phyloP scores from a whole-genome alignment of 768 basidiomycete genomes.

The Mycena rebaudengoi region DNA sequence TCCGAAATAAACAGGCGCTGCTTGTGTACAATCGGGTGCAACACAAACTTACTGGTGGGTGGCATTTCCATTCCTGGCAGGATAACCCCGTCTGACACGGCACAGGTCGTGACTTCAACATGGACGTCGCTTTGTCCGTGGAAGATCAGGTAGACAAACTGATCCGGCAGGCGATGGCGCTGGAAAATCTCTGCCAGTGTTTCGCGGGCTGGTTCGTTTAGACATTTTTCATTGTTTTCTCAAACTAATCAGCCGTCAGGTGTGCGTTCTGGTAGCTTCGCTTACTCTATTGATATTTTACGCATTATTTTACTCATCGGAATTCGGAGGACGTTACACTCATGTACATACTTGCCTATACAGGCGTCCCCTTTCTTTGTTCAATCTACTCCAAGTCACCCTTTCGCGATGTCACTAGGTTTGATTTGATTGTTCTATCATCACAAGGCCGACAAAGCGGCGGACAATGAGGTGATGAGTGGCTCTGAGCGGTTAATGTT shows the following conservation, averaged over 20 bases:
- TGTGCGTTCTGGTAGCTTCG: conserved; percentile 82
- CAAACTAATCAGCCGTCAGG: conserved; percentile 38
- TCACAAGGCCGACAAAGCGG: too few species aligned
- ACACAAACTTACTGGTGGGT: conserved; percentile 89
- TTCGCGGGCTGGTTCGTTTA: conserved; percentile 93
- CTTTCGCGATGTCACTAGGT: too few species aligned
- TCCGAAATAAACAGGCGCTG: conserved; percentile 90
- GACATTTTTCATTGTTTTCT: not conserved
- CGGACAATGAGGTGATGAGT: too few species aligned
- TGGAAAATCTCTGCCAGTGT: conserved; percentile 96
- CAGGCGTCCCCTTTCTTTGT: too few species aligned
- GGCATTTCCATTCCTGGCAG: not conserved
- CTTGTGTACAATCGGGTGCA: conserved; percentile 95
- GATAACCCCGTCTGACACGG: too few species aligned
- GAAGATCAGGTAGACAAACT: conserved; percentile 90
- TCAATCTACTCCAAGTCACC: too few species aligned
- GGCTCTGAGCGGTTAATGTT: too few species aligned
- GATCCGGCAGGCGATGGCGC: conserved; percentile 90
- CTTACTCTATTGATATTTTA: too few species aligned
- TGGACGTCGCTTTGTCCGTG: conserved; percentile 77
- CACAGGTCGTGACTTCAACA: conserved; percentile 97
- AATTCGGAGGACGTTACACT: too few species aligned
- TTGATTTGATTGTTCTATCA: too few species aligned
- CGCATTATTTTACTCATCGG: too few species aligned
- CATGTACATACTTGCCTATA: too few species aligned